Conservation (phyloP, 371 early-diverging fungal species). For the Phascolomyces articulosus region DNA sequence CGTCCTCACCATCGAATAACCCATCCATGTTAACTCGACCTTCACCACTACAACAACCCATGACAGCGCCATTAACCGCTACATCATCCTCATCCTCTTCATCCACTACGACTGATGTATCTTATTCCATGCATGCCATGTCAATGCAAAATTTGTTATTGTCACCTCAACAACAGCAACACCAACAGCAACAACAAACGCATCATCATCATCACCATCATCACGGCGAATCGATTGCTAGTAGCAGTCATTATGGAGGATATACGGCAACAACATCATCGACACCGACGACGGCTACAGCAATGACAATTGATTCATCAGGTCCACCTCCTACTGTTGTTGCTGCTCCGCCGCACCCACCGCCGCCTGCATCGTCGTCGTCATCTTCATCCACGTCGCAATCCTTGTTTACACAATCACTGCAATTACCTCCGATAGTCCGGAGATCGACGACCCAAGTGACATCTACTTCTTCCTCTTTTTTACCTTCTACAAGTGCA, state of each 20-base stretch:
- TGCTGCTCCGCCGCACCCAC: no score
- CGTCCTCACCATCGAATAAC: neutral
- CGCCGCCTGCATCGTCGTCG: neutral
- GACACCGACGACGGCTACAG: neutral
- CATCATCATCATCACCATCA: neutral
- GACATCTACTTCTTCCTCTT: neutral
- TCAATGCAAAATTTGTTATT: constrained; percentile 16
- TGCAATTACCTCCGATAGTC: constrained; percentile 12
- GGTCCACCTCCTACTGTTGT: no score
- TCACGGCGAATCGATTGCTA: neutral
- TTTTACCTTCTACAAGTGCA: neutral
- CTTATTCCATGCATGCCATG: constrained; percentile 8
- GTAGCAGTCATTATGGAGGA: neutral
- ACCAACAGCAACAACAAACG: neutral
- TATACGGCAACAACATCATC: neutral
- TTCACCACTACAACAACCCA: neutral
- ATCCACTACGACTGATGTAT: neutral
- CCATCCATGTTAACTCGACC: neutral
- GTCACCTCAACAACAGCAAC: neutral
- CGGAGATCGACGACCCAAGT: constrained; percentile 3
- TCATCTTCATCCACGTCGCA: no score
- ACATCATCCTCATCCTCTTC: neutral
- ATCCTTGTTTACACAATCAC: neutral
- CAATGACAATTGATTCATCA: neutral
- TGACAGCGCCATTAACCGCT: neutral